phyloP scores from a whole-genome alignment of 257 asterid genomes.

The Rehmannia glutinosa region DNA sequence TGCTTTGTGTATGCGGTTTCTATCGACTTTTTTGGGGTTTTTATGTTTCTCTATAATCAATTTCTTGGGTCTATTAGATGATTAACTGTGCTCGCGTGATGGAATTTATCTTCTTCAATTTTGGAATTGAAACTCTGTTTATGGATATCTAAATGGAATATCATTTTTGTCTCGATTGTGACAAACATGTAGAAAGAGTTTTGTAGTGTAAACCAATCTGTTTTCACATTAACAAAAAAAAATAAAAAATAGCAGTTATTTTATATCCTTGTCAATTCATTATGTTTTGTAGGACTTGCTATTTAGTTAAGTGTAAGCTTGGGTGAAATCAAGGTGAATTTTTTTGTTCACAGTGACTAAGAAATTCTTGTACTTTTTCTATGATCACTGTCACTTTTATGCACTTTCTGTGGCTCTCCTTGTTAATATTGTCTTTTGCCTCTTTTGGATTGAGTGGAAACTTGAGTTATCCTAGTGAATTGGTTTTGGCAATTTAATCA shows the following conservation, averaged over 20 bases:
- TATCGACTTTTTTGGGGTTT: not conserved
- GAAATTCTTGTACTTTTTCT: not conserved
- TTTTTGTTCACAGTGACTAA: not conserved
- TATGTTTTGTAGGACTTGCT: not conserved
- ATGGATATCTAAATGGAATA: slow-evolving; percentile 18
- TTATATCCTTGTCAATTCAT: slow-evolving; percentile 6
- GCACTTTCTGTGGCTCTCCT: not conserved
- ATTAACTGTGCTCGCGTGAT: not conserved
- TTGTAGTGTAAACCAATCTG: slow-evolving; percentile 5
- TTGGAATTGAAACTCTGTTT: slow-evolving; percentile 2
- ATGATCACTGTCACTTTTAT: not conserved
- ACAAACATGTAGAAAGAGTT: not conserved
- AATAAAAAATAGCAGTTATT: slow-evolving; percentile 4
- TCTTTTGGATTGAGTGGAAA: not conserved
- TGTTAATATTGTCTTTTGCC: not conserved
- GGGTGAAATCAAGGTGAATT: no score
- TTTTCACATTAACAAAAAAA: not conserved
- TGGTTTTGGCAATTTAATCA: not conserved
- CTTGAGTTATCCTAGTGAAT: not conserved
- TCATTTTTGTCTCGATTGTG: slow-evolving; percentile 8
- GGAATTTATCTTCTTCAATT: slow-evolving; percentile 1
- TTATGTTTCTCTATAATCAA: not conserved
- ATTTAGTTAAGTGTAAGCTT: not conserved
- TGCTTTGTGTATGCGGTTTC: not conserved
- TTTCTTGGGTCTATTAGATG: not conserved